These are phyloP conservation scores for Eutrema yunnanense DNA, from an alignment of 345 rosid species.

Conservation along the genomic window DNA sequence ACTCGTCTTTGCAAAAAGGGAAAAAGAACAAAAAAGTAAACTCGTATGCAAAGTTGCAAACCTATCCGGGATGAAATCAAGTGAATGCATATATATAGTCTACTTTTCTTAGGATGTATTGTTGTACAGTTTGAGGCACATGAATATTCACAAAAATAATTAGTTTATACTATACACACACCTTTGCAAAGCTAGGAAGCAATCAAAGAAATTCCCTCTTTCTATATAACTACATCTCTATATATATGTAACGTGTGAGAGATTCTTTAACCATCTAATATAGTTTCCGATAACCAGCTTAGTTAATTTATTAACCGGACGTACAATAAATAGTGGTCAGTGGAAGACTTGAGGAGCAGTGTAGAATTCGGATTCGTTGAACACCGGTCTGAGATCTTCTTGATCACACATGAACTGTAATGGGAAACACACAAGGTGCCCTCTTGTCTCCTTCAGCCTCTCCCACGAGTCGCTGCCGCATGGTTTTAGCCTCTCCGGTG, in stretches of 20 bases:
- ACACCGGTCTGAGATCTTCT: slow-evolving; percentile 63
- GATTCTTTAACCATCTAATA: background rate
- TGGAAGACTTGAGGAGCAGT: slow-evolving; percentile 73
- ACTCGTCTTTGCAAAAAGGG: no score
- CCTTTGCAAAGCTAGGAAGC: slow-evolving; percentile 7
- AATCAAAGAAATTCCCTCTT: background rate
- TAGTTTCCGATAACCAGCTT: background rate
- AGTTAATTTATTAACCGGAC: background rate
- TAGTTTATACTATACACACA: background rate
- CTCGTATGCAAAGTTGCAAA: no score
- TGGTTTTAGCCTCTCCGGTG: slow-evolving; percentile 48
- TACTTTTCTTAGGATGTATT: no score
- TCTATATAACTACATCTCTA: slow-evolving; percentile 8
- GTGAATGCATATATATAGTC: no score
- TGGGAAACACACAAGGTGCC: slow-evolving; percentile 76
- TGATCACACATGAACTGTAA: slow-evolving; percentile 76
- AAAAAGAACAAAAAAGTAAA: no score
- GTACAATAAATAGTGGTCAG: background rate
- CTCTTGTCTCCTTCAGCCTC: slow-evolving; percentile 46
- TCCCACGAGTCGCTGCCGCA: slow-evolving; percentile 46
- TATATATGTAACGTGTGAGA: slow-evolving; percentile 3
- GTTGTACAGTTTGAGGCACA: slow-evolving; percentile 9
- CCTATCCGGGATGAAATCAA: no score
- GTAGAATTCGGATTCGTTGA: slow-evolving; percentile 80
- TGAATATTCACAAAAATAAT: background rate